These are phyloP conservation scores for Microstroma glucosiphilum DNA, from an alignment of 1,284 basidiomycete species.

Conservation along the genomic window DNA sequence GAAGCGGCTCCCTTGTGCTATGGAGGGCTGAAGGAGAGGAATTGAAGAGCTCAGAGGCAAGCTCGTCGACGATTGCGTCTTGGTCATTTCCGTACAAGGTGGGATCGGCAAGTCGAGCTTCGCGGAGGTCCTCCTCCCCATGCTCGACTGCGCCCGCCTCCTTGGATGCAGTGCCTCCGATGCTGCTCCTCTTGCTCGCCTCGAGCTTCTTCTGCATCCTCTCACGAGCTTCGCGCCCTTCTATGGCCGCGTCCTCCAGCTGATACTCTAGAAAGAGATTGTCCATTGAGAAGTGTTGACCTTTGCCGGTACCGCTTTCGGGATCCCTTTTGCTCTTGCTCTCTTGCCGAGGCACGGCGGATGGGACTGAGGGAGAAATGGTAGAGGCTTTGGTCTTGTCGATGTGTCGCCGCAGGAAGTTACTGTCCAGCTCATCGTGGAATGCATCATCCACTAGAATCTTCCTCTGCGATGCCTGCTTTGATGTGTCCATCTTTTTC, in stretches of 20 bases:
- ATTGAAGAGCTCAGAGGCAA: neutral
- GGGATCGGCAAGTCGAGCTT: neutral
- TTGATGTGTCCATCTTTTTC: too few species aligned
- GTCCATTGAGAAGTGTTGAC: constrained; percentile 3
- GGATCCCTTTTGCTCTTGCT: too few species aligned
- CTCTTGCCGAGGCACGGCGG: too few species aligned
- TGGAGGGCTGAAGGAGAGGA: neutral
- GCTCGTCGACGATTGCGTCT: constrained; percentile 5
- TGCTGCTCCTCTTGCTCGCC: neutral
- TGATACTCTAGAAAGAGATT: constrained; percentile 2
- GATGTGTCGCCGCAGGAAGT: too few species aligned
- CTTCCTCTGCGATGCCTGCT: too few species aligned
- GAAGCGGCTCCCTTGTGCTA: neutral
- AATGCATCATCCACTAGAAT: too few species aligned
- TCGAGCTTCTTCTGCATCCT: constrained; percentile 2
- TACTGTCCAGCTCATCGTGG: too few species aligned
- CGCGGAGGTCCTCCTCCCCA: too few species aligned
- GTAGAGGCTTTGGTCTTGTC: too few species aligned
- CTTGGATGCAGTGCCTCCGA: neutral
- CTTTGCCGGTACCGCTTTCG: too few species aligned
- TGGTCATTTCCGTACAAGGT: neutral
- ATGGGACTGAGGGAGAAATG: too few species aligned
- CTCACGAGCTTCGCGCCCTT: neutral
- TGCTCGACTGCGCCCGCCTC: neutral
- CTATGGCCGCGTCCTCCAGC: neutral